Percentiles rank a stretch among this genome's conserved stretches.
Evolutionary conservation across 2,329 filamentous ascomycete genomes (phyloP).

Genomic region (Verruconis gallopava): DNA sequence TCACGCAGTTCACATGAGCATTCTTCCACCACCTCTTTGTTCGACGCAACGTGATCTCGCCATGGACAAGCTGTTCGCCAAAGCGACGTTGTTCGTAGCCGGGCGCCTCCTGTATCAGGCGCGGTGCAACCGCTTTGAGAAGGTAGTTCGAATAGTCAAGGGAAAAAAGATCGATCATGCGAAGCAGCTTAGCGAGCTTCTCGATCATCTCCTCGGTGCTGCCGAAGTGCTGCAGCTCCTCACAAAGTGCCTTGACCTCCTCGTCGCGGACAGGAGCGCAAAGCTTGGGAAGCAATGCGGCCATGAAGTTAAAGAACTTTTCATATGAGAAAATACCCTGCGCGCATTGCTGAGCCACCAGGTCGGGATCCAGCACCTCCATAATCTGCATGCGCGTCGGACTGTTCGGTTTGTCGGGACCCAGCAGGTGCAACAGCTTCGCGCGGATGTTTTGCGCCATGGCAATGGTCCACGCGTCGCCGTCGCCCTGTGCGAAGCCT

Average conservation of each 20-base stretch:
- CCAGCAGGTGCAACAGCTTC: constrained; percentile 57
- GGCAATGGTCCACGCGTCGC: constrained; percentile 54
- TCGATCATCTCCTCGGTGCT: constrained; percentile 54
- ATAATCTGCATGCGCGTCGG: constrained; percentile 63
- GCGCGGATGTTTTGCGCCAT: constrained; percentile 59
- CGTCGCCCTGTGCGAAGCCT: constrained; percentile 50
- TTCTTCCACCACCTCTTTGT: constrained; percentile 55
- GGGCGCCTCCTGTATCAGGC: constrained; percentile 56
- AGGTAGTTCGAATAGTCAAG: constrained; percentile 77
- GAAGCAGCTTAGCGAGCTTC: constrained; percentile 60
- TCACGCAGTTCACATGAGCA: constrained; percentile 49
- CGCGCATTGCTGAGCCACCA: constrained; percentile 55
- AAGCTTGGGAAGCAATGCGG: constrained; percentile 60
- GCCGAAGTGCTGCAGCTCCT: constrained; percentile 39
- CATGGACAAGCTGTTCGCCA: constrained; percentile 47
- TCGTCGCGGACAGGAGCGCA: constrained; percentile 72
- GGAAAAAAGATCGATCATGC: constrained; percentile 64
- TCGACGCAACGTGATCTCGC: constrained; percentile 40
- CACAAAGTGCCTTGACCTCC: constrained; percentile 55
- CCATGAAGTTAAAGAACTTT: constrained; percentile 67
- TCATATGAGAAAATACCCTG: constrained; percentile 68
- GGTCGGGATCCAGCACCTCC: constrained; percentile 60
- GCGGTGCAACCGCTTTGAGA: constrained; percentile 56
- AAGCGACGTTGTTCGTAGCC: constrained; percentile 67
- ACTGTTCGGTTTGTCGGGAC: constrained; percentile 43